These are phyloP conservation scores for Termitomyces sp. DNA, from an alignment of 768 basidiomycete genomes.

Conservation along the genomic window DNA sequence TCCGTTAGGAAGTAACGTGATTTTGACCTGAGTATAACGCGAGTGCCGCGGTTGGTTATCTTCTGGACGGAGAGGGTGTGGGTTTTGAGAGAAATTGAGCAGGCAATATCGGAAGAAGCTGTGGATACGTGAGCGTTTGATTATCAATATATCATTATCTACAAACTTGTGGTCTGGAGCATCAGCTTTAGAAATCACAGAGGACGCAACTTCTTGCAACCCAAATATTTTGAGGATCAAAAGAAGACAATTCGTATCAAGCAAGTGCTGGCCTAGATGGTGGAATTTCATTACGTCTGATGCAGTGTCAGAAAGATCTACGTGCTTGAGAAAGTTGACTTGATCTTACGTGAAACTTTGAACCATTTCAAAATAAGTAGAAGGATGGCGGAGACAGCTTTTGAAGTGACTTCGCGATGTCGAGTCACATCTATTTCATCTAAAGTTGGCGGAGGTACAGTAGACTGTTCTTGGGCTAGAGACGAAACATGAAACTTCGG, in stretches of 20 bases:
- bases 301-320: neutral
- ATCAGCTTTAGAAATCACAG: conserved; percentile 86
- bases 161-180: conserved; percentile 76
- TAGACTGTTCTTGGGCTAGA: conserved; percentile 56
- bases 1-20: conserved; percentile 62
- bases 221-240: conserved; percentile 98
- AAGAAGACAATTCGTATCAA: conserved; percentile 92
- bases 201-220: conserved; percentile 81
- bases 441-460: conserved; percentile 63
- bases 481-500: conserved; percentile 1
- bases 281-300: conserved; percentile 98
- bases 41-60: conserved; percentile 60
- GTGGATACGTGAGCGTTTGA: neutral
- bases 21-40: conserved; percentile 52
- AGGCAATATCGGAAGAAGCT: conserved; percentile 98
- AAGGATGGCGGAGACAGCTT: conserved; percentile 93
- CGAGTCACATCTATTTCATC: conserved; percentile 92
- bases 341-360: conserved; percentile 87
- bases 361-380: conserved; percentile 94
- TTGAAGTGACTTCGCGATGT: conserved; percentile 96
- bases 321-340: neutral
- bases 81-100: conserved; percentile 63
- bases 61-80: conserved; percentile 52
- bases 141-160: neutral
- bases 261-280: conserved; percentile 89